A percentile compares a stretch with the other conserved stretches of the same genome.
Evolutionary conservation across 2,329 filamentous ascomycete genomes (phyloP).

Genomic region (Orbilia ellipsospora): DNA sequence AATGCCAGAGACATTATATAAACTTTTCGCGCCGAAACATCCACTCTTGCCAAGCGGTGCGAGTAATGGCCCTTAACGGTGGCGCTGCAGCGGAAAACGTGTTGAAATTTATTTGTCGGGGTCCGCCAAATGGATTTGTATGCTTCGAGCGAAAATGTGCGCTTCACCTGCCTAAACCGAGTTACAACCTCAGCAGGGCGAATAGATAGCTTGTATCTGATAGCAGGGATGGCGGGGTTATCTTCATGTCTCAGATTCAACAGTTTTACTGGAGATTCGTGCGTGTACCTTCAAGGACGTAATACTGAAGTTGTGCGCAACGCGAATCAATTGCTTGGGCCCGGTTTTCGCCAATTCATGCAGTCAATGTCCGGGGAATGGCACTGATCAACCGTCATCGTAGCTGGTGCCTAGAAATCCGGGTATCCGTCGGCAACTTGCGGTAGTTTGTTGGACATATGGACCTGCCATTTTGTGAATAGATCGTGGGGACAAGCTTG

Average conservation of each 20-base stretch:
- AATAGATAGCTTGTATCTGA: not conserved
- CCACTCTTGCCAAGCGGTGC: not conserved
- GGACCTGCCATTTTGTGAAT: no score
- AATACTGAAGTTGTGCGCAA: no score
- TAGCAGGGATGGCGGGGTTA: not conserved
- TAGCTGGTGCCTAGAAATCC: no score
- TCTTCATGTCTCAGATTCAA: not conserved
- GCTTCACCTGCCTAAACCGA: conserved; percentile 29
- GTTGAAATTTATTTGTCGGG: conserved; percentile 19
- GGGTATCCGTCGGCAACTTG: no score
- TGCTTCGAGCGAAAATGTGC: not conserved
- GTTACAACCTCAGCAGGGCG: not conserved
- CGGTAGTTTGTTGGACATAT: no score
- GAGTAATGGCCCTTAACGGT: conserved; percentile 28
- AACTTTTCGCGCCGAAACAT: conserved; percentile 14
- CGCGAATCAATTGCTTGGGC: no score
- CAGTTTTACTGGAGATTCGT: not conserved
- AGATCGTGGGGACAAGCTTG: no score
- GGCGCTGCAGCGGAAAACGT: conserved; percentile 10
- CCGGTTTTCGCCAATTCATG: no score
- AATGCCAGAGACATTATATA: conserved; percentile 26
- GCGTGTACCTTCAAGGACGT: no score
- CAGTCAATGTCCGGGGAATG: no score
- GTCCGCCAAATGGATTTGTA: conserved; percentile 1
- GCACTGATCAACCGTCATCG: no score